phyloP scores from a whole-genome alignment of 139 green algal genomes.

The Desmodesmus armatus region DNA sequence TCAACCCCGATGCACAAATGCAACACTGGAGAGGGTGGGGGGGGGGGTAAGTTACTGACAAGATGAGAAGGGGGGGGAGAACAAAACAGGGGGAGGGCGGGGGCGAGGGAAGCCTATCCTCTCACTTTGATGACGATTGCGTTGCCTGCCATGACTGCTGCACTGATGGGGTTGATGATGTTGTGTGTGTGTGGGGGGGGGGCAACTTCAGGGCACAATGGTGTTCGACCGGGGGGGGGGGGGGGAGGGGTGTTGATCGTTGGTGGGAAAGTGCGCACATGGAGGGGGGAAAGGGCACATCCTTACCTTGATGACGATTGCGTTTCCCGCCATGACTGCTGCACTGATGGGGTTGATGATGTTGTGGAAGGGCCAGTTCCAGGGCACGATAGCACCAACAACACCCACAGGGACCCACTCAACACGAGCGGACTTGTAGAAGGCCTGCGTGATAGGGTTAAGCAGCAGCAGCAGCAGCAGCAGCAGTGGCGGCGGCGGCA shows the following conservation, averaged over 20 bases:
- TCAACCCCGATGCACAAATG: too few relatives aligned
- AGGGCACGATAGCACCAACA: constrained; percentile 97
- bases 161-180: constrained; percentile 95
- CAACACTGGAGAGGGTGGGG: too few relatives aligned
- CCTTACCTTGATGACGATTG: constrained; percentile 91
- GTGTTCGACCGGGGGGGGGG: too few relatives aligned
- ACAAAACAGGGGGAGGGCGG: too few relatives aligned
- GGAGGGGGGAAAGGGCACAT: too few relatives aligned
- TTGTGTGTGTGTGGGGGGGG: constrained; percentile 99
- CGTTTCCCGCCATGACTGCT: constrained; percentile 94
- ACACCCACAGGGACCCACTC: constrained; percentile 95
- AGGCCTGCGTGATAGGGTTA: constrained; percentile 73
- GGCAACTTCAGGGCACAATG: constrained; percentile 99
- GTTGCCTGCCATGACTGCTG: constrained; percentile 93
- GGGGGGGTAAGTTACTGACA: too few relatives aligned
- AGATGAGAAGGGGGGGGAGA: too few relatives aligned
- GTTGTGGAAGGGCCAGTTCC: constrained; percentile 99
- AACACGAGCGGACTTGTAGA: constrained; percentile 95
- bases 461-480: background rate
- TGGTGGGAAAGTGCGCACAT: too few relatives aligned
- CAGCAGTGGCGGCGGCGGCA: background rate
- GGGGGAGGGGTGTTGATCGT: too few relatives aligned
- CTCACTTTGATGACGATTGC: constrained; percentile 91
- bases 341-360: constrained; percentile 97
- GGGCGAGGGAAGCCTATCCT: too few relatives aligned